Evolutionary conservation across 1,284 basidiomycete genomes (phyloP), one percentile per base, ranked within the genome.

Genomic region (Malassezia sp.): DNA sequence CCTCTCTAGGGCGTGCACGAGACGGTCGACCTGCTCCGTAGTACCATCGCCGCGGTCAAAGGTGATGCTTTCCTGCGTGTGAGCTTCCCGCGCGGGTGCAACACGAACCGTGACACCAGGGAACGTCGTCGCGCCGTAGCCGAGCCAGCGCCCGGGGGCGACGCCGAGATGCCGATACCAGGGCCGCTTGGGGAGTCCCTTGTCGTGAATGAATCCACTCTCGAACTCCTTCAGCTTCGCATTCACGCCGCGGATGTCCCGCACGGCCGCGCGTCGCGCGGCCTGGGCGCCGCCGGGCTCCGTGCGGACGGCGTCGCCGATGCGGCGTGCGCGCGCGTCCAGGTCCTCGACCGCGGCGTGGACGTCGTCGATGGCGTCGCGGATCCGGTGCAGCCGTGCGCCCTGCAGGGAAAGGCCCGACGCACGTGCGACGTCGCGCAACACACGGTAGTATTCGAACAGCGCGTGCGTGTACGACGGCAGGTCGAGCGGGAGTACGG

Each of bases 151-250:
- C 21, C 88, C 89, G 6, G 90, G 89, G 5, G 87, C 85, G 28
- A 89, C 85, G 31, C 79, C 85, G 40, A 91, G 75, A 71, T 90
- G 84, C 64, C 76, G 76, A 68, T 80, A 90, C 86, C 86, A 90
- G 66, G 85, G 80, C 27, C 73, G 35, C 4, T 71, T 67, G 38
- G 68, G 81, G 39, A 85, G 75, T 0, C 90, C 90, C 57, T 83
- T 75, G 7, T 34, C 22, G 5, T 80, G 80, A 57, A 91, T 81
- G 72, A 95, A 87, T 9, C 85, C 86, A 43, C 77, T 76, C 70
- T 95, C 90, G 59, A 91, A 91, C 3, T 72, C 63, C 26, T 77
- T 73, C 26, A 90, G 73, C 68, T 81, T 82, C 71, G 76, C 73
- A 71, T 93, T 93, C 39, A 81, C 77, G 24, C 53, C 67, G 32